Evolutionary conservation across 2,329 filamentous ascomycete species (phyloP), one percentile per base, ranked within the genome.

Genomic region (Paracamarosporium sp.): DNA sequence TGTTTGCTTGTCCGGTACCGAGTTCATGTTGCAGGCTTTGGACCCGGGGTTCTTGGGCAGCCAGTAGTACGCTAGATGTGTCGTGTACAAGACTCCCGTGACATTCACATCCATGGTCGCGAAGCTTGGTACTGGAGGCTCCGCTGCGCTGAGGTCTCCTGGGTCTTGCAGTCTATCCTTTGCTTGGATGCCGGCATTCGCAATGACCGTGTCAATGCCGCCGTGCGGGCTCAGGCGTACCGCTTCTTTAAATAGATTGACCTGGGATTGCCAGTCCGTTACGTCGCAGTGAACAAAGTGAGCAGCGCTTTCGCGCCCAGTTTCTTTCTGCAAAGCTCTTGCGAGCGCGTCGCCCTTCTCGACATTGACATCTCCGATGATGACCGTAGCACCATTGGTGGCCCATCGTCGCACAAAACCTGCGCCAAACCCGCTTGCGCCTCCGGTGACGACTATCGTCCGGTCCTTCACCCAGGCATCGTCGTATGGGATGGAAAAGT

Each of bases 201-300:
- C 86, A 44, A 90, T 85, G 4, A 90, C 87, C 20, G 82, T 78
- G 72, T 90, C 86, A 60, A 90, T 82, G 12, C 82, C 81, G 15
- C 82, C 81, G 50, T 83, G 79, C 0, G 80, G 81, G 58, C 85
- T 87, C 53, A 85, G 75, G 51, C 78, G 76, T 35, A 80, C 77
- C 3, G 87, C 87, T 52, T 81, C 74, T 43, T 85, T 83, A 79
- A 91, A 91, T 53, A 90, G 80, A 27, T 81, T 76, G 44, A 87
- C 84, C 68, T 90, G 88, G 5, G 83, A 85, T 41, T 85, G 77
- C 86, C 87, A 91, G 61, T 83, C 79, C 1, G 85, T 86, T 9
- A 91, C 88, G 74, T 91, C 85, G 78, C 86, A 88, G 64, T 83
- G 79, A 50, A 86, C 76, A 69, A 85, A 89, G 67, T 84, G 78